These are phyloP conservation scores for Taphrina communis DNA, from an alignment of 1,139 yeast genomes.

Conservation along the genomic window DNA sequence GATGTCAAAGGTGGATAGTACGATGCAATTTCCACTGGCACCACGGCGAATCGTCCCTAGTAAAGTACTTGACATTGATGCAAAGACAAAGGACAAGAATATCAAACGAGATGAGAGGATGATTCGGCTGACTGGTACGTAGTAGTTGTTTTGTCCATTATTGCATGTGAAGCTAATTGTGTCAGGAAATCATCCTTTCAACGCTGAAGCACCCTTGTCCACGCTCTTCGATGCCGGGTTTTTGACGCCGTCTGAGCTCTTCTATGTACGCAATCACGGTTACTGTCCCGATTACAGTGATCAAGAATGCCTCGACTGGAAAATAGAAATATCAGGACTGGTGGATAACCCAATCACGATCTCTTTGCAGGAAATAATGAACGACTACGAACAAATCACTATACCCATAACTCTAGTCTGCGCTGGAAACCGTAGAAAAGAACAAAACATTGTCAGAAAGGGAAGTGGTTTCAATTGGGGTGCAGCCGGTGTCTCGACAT, in stretches of 20 bases:
- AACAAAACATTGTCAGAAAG: conserved; percentile 52
- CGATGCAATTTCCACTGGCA: conserved; percentile 40
- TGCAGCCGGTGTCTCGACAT: conserved; percentile 52
- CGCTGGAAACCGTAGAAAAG: conserved; percentile 53
- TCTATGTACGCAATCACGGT: conserved; percentile 53
- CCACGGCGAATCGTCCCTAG: conserved; percentile 42
- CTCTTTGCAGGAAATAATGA: conserved; percentile 48
- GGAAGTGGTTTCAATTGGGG: conserved; percentile 54
- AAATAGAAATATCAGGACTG: conserved; percentile 49
- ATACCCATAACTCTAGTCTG: conserved; percentile 52
- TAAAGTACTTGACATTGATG: conserved; percentile 46
- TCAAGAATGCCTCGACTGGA: conserved; percentile 49
- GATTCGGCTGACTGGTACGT: conserved; percentile 51
- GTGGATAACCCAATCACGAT: conserved; percentile 50
- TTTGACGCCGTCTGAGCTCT: conserved; percentile 51
- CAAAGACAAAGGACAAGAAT: conserved; percentile 50
- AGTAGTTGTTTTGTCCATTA: not conserved
- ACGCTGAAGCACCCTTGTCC: conserved; percentile 51
- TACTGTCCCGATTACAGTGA: conserved; percentile 49
- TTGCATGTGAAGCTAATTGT: not conserved
- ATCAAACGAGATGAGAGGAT: conserved; percentile 51
- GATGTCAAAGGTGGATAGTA: not conserved
- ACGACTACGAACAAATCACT: conserved; percentile 49
- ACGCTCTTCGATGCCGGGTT: conserved; percentile 50
- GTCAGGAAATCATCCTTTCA: conserved; percentile 50